These are phyloP conservation scores for Rhizopogon vinicolor DNA, from an alignment of 768 basidiomycete species.

Conservation along the genomic window DNA sequence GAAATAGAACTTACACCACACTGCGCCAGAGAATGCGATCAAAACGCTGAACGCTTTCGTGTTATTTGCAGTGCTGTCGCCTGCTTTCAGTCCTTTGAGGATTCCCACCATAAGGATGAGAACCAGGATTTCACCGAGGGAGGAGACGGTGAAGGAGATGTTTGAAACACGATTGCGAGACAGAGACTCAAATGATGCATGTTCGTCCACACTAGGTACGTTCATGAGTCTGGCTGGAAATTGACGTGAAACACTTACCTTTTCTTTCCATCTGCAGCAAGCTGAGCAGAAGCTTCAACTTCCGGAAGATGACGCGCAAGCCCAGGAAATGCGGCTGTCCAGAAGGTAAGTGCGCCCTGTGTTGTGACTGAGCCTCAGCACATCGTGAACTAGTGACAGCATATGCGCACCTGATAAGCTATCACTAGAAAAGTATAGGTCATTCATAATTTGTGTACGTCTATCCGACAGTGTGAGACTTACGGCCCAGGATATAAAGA, in stretches of 20 bases:
- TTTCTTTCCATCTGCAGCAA: constrained; percentile 40
- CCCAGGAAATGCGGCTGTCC: constrained; percentile 81
- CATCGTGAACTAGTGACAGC: not conserved
- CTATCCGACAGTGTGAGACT: constrained; percentile 18
- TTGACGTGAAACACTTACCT: constrained; percentile 27
- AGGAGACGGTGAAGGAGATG: constrained; percentile 66
- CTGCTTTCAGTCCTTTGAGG: constrained; percentile 57
- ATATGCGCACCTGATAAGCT: constrained; percentile 53
- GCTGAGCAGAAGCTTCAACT: constrained; percentile 47
- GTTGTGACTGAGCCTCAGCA: not conserved
- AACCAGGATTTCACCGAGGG: constrained; percentile 65
- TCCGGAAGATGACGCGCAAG: constrained; percentile 67
- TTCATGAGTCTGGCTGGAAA: not conserved
- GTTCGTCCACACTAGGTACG: constrained; percentile 38
- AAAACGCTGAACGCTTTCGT: constrained; percentile 71
- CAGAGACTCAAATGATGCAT: constrained; percentile 55
- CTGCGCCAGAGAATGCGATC: constrained; percentile 76
- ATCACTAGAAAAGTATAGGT: constrained; percentile 41
- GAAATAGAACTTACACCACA: constrained; percentile 51
- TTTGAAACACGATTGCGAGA: constrained; percentile 72
- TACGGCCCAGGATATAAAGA: constrained; percentile 62
- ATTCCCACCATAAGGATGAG: constrained; percentile 75
- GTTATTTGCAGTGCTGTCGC: constrained; percentile 62
- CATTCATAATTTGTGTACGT: not conserved
- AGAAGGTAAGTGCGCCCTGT: constrained; percentile 70